Conservation (phyloP, 2,329 filamentous ascomycete genomes). For the Bipolaris bicolor region DNA sequence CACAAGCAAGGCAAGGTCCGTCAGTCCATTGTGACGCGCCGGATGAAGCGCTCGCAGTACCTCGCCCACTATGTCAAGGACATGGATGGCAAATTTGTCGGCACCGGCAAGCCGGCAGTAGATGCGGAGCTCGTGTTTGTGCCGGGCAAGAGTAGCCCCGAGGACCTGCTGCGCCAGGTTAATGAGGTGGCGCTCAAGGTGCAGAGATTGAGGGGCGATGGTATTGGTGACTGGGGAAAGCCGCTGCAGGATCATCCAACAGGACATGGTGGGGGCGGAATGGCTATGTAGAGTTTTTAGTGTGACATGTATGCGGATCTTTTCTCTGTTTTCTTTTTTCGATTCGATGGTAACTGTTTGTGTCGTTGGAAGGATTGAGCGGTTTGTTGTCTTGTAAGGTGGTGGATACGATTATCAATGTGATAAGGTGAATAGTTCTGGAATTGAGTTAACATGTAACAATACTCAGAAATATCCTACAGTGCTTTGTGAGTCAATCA, state of each 20-base stretch:
- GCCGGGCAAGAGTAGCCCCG: slow-evolving; percentile 33
- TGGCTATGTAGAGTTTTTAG: neutral
- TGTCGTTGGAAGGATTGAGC: neutral
- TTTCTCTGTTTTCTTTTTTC: too few species aligned
- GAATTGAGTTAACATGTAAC: too few species aligned
- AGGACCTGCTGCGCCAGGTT: slow-evolving; percentile 38
- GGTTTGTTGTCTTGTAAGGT: neutral
- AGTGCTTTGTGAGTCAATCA: neutral
- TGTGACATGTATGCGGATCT: too few species aligned
- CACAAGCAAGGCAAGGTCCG: slow-evolving; percentile 12
- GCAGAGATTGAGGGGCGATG: slow-evolving; percentile 14
- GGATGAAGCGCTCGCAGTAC: slow-evolving; percentile 34
- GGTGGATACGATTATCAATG: neutral
- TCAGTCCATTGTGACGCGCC: slow-evolving; percentile 11
- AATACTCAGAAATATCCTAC: neutral
- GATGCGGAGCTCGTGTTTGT: slow-evolving; percentile 40
- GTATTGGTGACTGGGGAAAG: slow-evolving; percentile 18
- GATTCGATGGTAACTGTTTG: too few species aligned
- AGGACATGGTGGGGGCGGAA: neutral
- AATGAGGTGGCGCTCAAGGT: slow-evolving; percentile 34
- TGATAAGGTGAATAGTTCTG: neutral
- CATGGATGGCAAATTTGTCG: slow-evolving; percentile 35
- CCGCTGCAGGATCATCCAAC: neutral
- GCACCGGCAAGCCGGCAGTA: slow-evolving; percentile 29
- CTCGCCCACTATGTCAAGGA: slow-evolving; percentile 41